Percentiles rank a stretch among this genome's conserved stretches.
These are phyloP conservation scores for Nitzschia sp. DNA, from an alignment of 108 stramenopile genomes.

Conservation along the genomic window DNA sequence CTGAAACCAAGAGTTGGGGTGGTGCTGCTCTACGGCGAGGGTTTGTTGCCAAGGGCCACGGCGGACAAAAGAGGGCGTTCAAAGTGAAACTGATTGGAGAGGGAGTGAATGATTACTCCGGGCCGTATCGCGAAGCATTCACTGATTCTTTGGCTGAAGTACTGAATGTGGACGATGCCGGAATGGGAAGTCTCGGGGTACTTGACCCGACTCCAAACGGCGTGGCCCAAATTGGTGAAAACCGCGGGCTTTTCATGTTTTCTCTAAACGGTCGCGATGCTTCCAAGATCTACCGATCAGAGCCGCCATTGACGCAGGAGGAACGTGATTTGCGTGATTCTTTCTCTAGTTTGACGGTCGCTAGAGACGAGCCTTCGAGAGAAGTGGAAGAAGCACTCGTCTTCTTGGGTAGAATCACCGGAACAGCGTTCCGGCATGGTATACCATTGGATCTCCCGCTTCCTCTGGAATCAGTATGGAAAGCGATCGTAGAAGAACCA, in stretches of 20 bases:
- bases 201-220: constrained; percentile 85
- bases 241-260: constrained; percentile 77
- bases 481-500: constrained; percentile 62
- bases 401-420: constrained; percentile 93
- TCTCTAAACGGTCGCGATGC: constrained; percentile 38
- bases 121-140: constrained; percentile 96
- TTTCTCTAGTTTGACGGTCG: constrained; percentile 57
- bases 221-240: constrained; percentile 67
- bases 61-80: constrained; percentile 95
- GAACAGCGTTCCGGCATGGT: constrained; percentile 89
- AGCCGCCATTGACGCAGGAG: constrained; percentile 35
- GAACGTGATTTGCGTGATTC: constrained; percentile 55
- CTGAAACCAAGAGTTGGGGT: constrained; percentile 88
- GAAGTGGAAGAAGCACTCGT: constrained; percentile 75
- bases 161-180: constrained; percentile 47
- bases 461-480: constrained; percentile 77
- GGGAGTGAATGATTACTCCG: constrained; percentile 98
- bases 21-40: constrained; percentile 88
- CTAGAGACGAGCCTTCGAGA: constrained; percentile 55
- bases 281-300: not conserved
- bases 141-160: constrained; percentile 91
- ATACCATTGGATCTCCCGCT: constrained; percentile 87
- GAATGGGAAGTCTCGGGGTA: constrained; percentile 66
- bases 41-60: constrained; percentile 94
- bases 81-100: constrained; percentile 97